These are phyloP conservation scores for Metschnikowia drakensbergensis DNA, from an alignment of 805 yeast genomes.

Conservation along the genomic window DNA sequence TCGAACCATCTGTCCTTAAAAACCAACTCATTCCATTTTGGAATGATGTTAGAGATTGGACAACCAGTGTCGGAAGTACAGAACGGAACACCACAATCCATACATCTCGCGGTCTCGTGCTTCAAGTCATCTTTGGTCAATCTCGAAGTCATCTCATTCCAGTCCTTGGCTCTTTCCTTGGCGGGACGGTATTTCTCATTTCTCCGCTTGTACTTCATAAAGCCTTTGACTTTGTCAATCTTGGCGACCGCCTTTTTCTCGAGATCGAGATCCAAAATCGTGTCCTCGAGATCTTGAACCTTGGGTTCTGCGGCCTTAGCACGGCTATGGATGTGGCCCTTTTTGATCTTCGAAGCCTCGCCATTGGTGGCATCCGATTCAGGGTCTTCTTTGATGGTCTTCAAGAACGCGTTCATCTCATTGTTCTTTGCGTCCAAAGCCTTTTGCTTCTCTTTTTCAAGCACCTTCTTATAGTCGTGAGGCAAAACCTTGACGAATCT, in stretches of 20 bases:
- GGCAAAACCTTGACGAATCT: conserved; percentile 94
- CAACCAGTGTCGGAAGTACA: conserved; percentile 98
- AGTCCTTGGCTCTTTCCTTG: conserved; percentile 73
- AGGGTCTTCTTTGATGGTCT: conserved; percentile 75
- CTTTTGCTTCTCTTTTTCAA: conserved; percentile 69
- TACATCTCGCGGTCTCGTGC: conserved; percentile 94
- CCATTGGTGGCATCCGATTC: conserved; percentile 87
- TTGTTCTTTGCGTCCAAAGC: conserved; percentile 60
- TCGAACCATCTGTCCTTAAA: conserved; percentile 93
- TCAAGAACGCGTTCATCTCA: conserved; percentile 63
- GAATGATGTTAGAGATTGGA: conserved; percentile 94
- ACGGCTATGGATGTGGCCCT: conserved; percentile 41
- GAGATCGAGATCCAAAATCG: conserved; percentile 64
- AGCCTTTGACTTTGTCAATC: conserved; percentile 81
- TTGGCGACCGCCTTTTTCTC: conserved; percentile 60
- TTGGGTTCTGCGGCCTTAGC: conserved; percentile 62
- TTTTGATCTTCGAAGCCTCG: conserved; percentile 62
- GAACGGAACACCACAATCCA: conserved; percentile 99
- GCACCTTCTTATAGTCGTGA: conserved; percentile 81
- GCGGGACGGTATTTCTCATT: conserved; percentile 82
- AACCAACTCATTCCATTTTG: conserved; percentile 96
- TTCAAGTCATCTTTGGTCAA: conserved; percentile 81
- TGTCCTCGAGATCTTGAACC: conserved; percentile 85
- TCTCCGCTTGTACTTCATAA: conserved; percentile 89
- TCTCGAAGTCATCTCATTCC: conserved; percentile 85